These are phyloP conservation scores for Rugiboletus extremiorientalis DNA, from an alignment of 1,284 basidiomycete genomes.

Conservation along the genomic window DNA sequence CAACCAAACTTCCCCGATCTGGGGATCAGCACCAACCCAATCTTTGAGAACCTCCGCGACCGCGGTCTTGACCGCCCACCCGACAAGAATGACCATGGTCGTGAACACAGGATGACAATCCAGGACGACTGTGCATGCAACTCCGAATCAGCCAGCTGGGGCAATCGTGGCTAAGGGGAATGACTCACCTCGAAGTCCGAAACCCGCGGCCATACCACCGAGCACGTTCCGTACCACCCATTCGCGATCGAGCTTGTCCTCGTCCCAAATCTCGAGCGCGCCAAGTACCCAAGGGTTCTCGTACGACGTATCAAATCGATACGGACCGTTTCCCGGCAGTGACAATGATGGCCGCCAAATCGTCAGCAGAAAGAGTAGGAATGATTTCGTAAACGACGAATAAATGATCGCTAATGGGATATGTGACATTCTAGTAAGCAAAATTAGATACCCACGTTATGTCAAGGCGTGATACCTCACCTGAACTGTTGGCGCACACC, in stretches of 20 bases:
- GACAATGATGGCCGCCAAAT: slow-evolving; percentile 69
- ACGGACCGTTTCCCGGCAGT: slow-evolving; percentile 23
- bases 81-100: slow-evolving; percentile 71
- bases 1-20: slow-evolving; percentile 61
- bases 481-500: slow-evolving; percentile 62
- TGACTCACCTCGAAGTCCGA: slow-evolving; percentile 57
- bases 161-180: neutral
- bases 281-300: slow-evolving; percentile 36
- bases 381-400: slow-evolving; percentile 84
- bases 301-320: slow-evolving; percentile 28
- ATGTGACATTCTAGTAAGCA: slow-evolving; percentile 55
- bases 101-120: slow-evolving; percentile 77
- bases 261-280: slow-evolving; percentile 55
- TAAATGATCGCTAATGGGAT: slow-evolving; percentile 83
- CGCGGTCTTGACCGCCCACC: slow-evolving; percentile 74
- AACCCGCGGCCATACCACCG: slow-evolving; percentile 81
- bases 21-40: slow-evolving; percentile 60
- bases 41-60: slow-evolving; percentile 58
- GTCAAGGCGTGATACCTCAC: slow-evolving; percentile 31
- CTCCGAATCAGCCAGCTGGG: slow-evolving; percentile 26
- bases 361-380: slow-evolving; percentile 79
- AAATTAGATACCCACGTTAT: neutral
- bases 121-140: slow-evolving; percentile 55
- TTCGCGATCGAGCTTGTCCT: slow-evolving; percentile 71
- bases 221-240: slow-evolving; percentile 85